Evolutionary conservation across 495 filamentous ascomycete genomes (phyloP), one percentile per base, ranked within the genome.

Genomic region (Neurospora tetraspora): DNA sequence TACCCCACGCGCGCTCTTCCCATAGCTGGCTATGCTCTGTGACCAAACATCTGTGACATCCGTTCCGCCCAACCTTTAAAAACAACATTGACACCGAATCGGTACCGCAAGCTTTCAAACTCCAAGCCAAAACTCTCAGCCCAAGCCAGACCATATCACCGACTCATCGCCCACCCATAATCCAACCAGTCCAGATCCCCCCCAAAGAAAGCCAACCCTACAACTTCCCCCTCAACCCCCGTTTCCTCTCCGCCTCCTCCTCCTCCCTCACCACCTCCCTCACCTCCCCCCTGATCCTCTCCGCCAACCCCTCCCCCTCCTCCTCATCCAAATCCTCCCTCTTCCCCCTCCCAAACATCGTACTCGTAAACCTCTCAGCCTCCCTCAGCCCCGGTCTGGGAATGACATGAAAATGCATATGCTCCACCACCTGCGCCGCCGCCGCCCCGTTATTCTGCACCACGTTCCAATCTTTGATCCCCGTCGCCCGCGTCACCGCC

Each of bases 391-490:
- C 85, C 36, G 88, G 86, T 36, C 94, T 82, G 3, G 94, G 94
- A 61, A 98, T 95, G 36, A 98, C 86, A 75, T 98, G 95, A 81
- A 94, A 97, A 80, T 98, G 94, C 7, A 95, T 90, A 81, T 97
- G 94, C 27, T 90, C 89, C 3, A 98, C 93, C 31, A 94, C 92
- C 82, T 98, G 95, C 8, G 94, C 94, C 12, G 95, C 95, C 34
- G 91, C 85, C 1, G 88, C 88, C 3, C 94, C 94, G 81, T 97
- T 98, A 82, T 98, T 98, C 84, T 97, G 94, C 73, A 97, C 92
- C 27, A 97, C 87, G 81, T 98, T 98, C 90, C 92, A 95, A 81
- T 94, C 92, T 20, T 84, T 85, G 39, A 93, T 88, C 8, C 88
- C 89, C 16, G 86, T 89, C 1, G 86, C 86, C 20, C 83, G 85